Conservation (phyloP, 2,329 filamentous ascomycete genomes). For the Pochonia chlamydosporia region DNA sequence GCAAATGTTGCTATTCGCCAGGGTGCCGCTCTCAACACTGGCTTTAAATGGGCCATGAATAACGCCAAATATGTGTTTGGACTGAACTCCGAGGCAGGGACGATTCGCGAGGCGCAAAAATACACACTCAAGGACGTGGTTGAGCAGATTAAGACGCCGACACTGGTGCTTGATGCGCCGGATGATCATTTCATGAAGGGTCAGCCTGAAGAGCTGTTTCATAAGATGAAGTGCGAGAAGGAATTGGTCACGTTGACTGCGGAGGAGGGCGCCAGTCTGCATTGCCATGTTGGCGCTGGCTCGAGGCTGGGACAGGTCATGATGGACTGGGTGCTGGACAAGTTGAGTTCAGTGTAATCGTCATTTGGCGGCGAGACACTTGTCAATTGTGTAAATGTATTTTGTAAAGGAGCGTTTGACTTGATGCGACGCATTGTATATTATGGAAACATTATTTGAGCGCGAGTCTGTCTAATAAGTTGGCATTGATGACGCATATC, state of each 20-base stretch:
- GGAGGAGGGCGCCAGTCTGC: neutral
- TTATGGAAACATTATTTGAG: too few relatives aligned
- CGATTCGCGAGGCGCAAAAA: conserved; percentile 19
- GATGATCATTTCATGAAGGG: neutral
- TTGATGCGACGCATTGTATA: too few relatives aligned
- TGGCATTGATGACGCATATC: too few relatives aligned
- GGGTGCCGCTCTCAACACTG: neutral
- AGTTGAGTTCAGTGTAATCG: neutral
- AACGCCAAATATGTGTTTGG: too few relatives aligned
- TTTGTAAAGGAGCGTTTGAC: too few relatives aligned
- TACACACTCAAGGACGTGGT: conserved; percentile 13
- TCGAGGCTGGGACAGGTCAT: neutral
- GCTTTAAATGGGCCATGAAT: conserved; percentile 14
- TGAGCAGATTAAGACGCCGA: conserved; percentile 11
- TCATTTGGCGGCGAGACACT: too few relatives aligned
- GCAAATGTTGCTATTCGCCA: neutral
- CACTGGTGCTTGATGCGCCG: neutral
- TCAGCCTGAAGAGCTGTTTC: neutral
- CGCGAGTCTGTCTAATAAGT: too few relatives aligned
- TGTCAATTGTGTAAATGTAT: too few relatives aligned
- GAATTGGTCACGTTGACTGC: neutral
- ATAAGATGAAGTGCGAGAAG: neutral
- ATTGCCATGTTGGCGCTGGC: neutral
- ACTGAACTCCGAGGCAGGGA: too few relatives aligned
- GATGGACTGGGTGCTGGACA: neutral